Evolutionary conservation across 345 rosid species (phyloP), one percentile per base, ranked within the genome.

Genomic region (Eucalyptus cloeziana): DNA sequence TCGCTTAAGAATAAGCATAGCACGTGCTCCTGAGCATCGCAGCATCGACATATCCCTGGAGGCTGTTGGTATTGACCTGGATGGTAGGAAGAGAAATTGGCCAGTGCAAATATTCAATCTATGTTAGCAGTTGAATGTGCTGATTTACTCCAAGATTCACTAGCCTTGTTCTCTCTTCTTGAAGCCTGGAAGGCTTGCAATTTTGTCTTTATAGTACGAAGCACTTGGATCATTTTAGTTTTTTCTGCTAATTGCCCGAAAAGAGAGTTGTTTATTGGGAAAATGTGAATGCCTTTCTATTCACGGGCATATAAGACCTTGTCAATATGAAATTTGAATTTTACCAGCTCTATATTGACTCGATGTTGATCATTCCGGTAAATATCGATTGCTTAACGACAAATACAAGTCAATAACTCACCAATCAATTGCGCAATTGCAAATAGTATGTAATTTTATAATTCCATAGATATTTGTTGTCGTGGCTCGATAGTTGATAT

Each of bases 21-120:
- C 94, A 40, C 97, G 96, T 49, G 94, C 95, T 37, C 62, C 94
- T 8, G 92, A 95, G 90, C 96, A 96, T 90, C 99, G 98, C 56
- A 93, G 98, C 93, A 93, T 98, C 27, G 99, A 98, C 89, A 91
- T 98, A 58, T 97, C 99, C 7, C 45, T 97, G 86, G 99, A 98
- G 93, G 92, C 95, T 83, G 88, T 93, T 15, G 94, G 93, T 83
- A 88, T 95, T 45, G 88, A 94, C 89, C 80, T 88, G 27, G 91
- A 93, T 86, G 97, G 98, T 67, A 91, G 88, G 91, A 95, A 94
- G 88, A 92, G 89, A n/a, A 83, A 87, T 87, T 95, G 93, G 95
- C 98, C 99, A 0, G 96, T 92, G 86, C 99, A 98, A 90, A 94
- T 97, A 43, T 98, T 97, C 91, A 95, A 94, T 90, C 88, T 97